Base-by-base conservation (phyloP, 2,329 filamentous ascomycete species). In the Magnaporthiopsis incrustans region DNA sequence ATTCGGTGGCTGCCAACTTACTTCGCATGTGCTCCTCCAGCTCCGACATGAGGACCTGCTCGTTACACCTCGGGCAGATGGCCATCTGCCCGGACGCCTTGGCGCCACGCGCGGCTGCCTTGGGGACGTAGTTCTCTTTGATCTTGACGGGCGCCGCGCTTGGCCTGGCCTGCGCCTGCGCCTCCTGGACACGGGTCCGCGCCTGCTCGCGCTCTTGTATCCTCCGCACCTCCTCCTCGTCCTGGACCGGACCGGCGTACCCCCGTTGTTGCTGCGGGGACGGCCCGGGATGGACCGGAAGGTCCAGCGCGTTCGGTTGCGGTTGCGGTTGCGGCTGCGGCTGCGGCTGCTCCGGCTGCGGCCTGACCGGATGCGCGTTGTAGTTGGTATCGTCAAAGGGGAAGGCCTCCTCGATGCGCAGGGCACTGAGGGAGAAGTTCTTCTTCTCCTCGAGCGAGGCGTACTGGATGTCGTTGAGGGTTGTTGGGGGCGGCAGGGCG, bases 401-500 rank as follows among this genome's bases (percentile, higher is more conserved):
- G 84, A 97, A 91, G 7, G 94, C 92, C 80, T 99, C 95, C 76
- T 99, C 95, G 67, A 99, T 92, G 65, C 94, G 89, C 69, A 93
- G 81, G 71, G 89, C 89, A 65, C 91, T 86, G 67, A 97, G 88
- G 53, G 92, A 96, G 72, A 95, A 89, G 76, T 89, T 90, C 64
- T 94, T 96, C 77, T 96, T 95, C 76, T 98, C 92, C 73, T 99
- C 95, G 25, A 99, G 83, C 11, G 93, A 97, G 35, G 93, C 92
- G 67, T 93, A 96, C 74, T 98, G 93, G 25, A 99, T 82, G 71
- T 99, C 95, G 67, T 91, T 90, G 57, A 97, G 86, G 6, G 89
- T 92, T 4, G 92, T 95, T 1, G 95, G 95, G 1, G 93, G 89
- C 38, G 94, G 93, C 14, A 99, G 86, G 67, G 95, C 89, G 53